Base-by-base conservation (phyloP, 2,329 filamentous ascomycete species). In the Aspergillus amoenus region DNA sequence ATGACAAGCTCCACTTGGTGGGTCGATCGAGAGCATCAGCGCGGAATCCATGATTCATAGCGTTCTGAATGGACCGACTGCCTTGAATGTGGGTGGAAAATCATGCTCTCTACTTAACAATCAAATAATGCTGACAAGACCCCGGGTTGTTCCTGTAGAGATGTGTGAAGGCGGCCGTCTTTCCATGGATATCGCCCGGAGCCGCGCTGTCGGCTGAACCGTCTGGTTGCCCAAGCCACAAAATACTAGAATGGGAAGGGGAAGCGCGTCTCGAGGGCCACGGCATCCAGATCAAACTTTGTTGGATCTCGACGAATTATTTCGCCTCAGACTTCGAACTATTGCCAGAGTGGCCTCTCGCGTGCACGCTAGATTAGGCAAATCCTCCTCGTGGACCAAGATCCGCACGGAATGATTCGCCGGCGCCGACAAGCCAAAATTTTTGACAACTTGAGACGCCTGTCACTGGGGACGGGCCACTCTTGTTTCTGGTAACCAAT, bases 11-110 rank as follows among this genome's bases (percentile, higher is more conserved):
- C 62, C 60, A 61, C 60, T 21, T 13, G 8, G 41, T 49, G 55
- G 42, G 56, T 56, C 60, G 62, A 64, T 64, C 62, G 56, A 59
- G 53, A 61, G 37, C 37, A 55, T 60, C 54, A 50, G 32, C 32
- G 32, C 21, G 21, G 21, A n/a, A 52, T 58, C 59, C 60, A 37
- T 37, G 34, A 37, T 15, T 37, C 34, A 37, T 37, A 56, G 57
- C 45, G 13, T 59, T 58, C 56, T 44, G 49, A 39, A 37, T 40
- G 47, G 45, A 15, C n/a, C 45, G 15, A 17, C 30, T 30, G 37
- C 27, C 42, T 18, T 27, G 42, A 41, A 37, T 52, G 30, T 52
- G n/a, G 49, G n/a, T 37, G 39, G 34, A 30, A 30, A 30, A 30
- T 30, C 27, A 30, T 30, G 27, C 27, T 30, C 9, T 30, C 27